Base-by-base conservation (phyloP, 345 rosid species). In the Murraya paniculata region DNA sequence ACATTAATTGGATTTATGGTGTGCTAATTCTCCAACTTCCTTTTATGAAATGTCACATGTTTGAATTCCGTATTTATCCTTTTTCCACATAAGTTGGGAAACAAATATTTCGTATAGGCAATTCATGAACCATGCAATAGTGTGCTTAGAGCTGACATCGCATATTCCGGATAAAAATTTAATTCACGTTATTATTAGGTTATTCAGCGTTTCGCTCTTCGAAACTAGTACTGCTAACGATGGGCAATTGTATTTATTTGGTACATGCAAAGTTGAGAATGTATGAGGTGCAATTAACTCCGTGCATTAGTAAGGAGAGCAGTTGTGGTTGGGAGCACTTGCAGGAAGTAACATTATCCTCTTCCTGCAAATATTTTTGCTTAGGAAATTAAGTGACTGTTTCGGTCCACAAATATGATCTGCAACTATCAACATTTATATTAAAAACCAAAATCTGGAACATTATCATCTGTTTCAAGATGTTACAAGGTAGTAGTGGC, bases 321-420 rank as follows among this genome's bases (percentile, higher is more conserved):
- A 84, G 84, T 73, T 97, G 91, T 73, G 98, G 95, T 19, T 93
- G 98, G 97, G 98, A 95, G 81, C 83, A 88, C 85, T 82, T 95
- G 80, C 97, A 93, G 78, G 92, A 93, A 84, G 98, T 95, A 85
- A 85, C 85, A 84, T 79, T n/a, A 57, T 53, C 25, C 72, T 41
- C 31, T 39, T 25, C 2, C 57, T 6, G n/a, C 22, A 30, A 25
- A 41, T 64, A 27, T 24, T 56, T 35, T 2, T 45, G 13, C 69
- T 30, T 16, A 58, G 11, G 55, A 64, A 74, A 21, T 36, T 70
- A 8, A 2, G 61, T 66, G 65, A 58, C 35, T 24, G 25, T 25
- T 60, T 71, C 2, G 16, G 53, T 67, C 41, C 25, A 55, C n/a
- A 33, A 9, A 2, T 65, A 41, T 16, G 48, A 41, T 11, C 0